Conservation (phyloP, 345 rosid species). For the Ceriops decandra region DNA sequence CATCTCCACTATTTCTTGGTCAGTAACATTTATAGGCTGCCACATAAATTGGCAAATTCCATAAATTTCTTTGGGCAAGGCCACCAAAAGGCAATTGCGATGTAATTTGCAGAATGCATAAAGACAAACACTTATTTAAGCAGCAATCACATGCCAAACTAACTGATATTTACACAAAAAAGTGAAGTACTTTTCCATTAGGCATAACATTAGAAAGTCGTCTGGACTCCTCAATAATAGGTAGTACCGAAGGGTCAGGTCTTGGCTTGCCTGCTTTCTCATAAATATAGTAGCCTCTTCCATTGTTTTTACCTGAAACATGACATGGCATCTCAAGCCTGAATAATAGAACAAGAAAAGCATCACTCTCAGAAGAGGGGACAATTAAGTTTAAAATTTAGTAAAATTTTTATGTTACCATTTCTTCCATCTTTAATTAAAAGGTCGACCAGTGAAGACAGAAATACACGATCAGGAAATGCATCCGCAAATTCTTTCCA, state of each 20-base stretch:
- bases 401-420: conserved; percentile 37
- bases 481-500: conserved; percentile 53
- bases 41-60: conserved; percentile 8
- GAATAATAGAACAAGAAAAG: background rate
- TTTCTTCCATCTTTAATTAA: conserved; percentile 70
- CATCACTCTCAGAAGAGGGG: background rate
- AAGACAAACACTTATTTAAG: background rate
- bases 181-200: conserved; percentile 65
- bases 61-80: conserved; percentile 16
- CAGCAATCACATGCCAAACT: conserved; percentile 2
- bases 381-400: too few relatives aligned
- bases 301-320: conserved; percentile 73
- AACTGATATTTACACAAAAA: conserved; percentile 7
- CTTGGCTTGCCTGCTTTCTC: conserved; percentile 81
- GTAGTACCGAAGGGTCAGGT: conserved; percentile 77
- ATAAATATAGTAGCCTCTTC: conserved; percentile 78
- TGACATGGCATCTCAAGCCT: conserved; percentile 4
- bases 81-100: background rate
- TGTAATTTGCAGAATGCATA: background rate
- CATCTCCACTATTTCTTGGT: conserved; percentile 85
- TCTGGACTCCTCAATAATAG: conserved; percentile 70
- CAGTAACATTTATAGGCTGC: conserved; percentile 74
- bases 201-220: conserved; percentile 74
- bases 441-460: conserved; percentile 61
- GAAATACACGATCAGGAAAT: conserved; percentile 62